Evolutionary conservation across 2,329 filamentous ascomycete genomes (phyloP).

Genomic region (Pseudogymnoascus pannorum): DNA sequence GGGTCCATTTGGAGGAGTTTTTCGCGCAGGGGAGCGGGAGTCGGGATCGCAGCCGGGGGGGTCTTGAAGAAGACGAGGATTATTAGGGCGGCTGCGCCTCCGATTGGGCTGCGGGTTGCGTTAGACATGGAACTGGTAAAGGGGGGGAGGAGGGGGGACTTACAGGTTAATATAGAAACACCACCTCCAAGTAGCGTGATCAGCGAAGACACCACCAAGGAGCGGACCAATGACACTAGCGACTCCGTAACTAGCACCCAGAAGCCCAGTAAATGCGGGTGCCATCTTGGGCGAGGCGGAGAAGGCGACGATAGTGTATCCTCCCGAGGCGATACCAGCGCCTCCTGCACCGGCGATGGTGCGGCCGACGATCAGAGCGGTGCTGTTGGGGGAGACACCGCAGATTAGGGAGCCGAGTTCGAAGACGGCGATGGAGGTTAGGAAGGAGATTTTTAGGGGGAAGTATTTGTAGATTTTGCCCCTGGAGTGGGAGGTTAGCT

Average conservation of each 20-base stretch:
- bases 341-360: slow-evolving; percentile 23
- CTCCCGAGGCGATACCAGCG: slow-evolving; percentile 28
- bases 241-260: slow-evolving; percentile 21
- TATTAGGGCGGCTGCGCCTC: slow-evolving; percentile 28
- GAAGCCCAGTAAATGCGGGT: slow-evolving; percentile 22
- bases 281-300: slow-evolving; percentile 21
- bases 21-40: slow-evolving; percentile 30
- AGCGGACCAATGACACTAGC: slow-evolving; percentile 24
- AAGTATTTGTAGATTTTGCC: slow-evolving; percentile 22
- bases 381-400: slow-evolving; percentile 21
- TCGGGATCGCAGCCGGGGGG: slow-evolving; percentile 30
- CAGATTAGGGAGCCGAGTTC: slow-evolving; percentile 26
- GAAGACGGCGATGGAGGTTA: slow-evolving; percentile 22
- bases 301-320: slow-evolving; percentile 35
- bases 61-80: slow-evolving; percentile 35
- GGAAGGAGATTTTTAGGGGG: slow-evolving; percentile 18
- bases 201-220: slow-evolving; percentile 27
- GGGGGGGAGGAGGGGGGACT: slow-evolving; percentile 23
- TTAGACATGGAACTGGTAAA: slow-evolving; percentile 18
- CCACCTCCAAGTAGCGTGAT: slow-evolving; percentile 31
- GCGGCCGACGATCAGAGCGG: slow-evolving; percentile 24
- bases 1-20: slow-evolving; percentile 41
- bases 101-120: slow-evolving; percentile 33
- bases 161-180: slow-evolving; percentile 35
- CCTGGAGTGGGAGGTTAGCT: not conserved